Evolutionary conservation across 805 yeast genomes (phyloP).

Genomic region (Naumovozyma dairenensis): DNA sequence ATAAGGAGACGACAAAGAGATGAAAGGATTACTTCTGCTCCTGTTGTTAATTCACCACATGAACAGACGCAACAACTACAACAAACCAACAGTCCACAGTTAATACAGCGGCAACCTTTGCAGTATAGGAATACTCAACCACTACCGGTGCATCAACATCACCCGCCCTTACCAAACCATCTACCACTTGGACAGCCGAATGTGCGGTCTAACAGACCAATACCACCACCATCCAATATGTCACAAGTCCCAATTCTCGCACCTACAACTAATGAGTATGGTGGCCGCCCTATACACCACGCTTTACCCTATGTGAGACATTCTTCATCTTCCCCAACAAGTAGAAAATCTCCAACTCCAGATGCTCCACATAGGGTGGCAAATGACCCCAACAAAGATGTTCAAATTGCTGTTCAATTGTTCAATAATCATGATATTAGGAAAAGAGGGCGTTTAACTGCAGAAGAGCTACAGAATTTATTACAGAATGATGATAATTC

Average conservation of each 20-base stretch:
- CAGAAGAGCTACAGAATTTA: conserved; percentile 27
- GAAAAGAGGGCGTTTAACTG: conserved; percentile 24
- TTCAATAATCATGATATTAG: conserved; percentile 27
- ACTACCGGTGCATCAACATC: not conserved
- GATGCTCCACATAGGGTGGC: too few species aligned
- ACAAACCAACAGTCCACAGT: not conserved
- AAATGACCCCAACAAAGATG: too few species aligned
- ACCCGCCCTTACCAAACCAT: not conserved
- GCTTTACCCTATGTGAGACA: not conserved
- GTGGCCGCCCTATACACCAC: conserved; percentile 4
- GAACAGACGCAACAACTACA: too few species aligned
- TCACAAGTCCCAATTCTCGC: conserved; percentile 3
- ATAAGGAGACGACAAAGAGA: conserved; percentile 17
- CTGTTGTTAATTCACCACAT: conserved; percentile 4
- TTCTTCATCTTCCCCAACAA: not conserved
- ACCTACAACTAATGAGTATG: conserved; percentile 4
- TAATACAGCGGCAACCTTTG: too few species aligned
- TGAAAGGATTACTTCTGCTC: conserved; percentile 16
- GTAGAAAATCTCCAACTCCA: conserved; percentile 1
- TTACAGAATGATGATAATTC: conserved; percentile 29
- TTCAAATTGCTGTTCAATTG: conserved; percentile 22
- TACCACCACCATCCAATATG: not conserved
- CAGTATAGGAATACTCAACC: not conserved
- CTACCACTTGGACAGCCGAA: too few species aligned
- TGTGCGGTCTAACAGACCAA: conserved; percentile 1